Base-by-base conservation (phyloP, 331 rosid genomes). In the Acacia pycnantha region DNA sequence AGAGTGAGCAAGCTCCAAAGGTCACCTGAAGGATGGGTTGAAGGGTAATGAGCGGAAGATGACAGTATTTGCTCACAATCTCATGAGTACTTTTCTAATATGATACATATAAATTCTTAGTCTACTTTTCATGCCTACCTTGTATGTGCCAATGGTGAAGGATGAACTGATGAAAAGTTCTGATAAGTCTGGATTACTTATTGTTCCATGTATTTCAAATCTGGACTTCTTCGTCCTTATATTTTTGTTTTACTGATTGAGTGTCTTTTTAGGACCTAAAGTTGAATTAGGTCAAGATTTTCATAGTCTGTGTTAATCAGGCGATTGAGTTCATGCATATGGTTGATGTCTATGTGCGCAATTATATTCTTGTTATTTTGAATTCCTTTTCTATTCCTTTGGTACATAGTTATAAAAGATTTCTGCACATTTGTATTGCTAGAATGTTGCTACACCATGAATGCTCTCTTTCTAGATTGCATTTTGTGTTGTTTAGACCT, bases 31-130 rank as follows among this genome's bases (percentile, higher is more conserved):
- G 74, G 41, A 67, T 12, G 47, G 35, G 6, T 81, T 40, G 22
- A 43, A 26, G 37, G 64, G 62, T 64, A 50, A 16, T 70, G 77
- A 64, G 33, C 51, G 70, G 64, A 77, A 62, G 74, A 21, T 62
- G 74, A 41, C 44, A 68, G 71, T 29, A 19, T 24, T 41, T 61
- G 73, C 62, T 84, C 41, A 40, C 64, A 29, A 22, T 80, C 79
- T 58, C 71, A 37, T 65, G 48, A 19, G 73, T 43, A 35, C 26
- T 68, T 67, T 27, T 62, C 40, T 62, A 62, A 27, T 27, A 6
- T 27, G 37, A 62, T 13, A 62, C 11, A 62, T 62, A 27, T 26
- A 11, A 62, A 54, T 54, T 8, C 44, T 54, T 35, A 53, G 14
- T 85, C 37, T 56, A 46, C 64, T 44, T 59, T 71, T 66, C 58